Conservation (phyloP, 495 filamentous ascomycete species). For the Lasiosphaeria ovina region DNA sequence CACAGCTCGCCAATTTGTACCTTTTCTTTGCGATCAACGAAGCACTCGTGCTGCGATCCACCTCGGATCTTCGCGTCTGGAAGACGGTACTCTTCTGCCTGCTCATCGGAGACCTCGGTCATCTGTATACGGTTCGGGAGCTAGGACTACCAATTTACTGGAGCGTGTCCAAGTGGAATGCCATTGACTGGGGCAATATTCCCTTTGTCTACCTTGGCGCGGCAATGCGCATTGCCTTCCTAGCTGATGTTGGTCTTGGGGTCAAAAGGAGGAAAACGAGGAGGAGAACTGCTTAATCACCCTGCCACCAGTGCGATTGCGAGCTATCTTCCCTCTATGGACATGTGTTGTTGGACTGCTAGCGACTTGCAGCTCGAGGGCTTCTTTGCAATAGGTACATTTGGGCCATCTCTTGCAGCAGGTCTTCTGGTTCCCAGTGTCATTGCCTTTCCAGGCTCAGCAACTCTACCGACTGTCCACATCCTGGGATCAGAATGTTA, state of each 20-base stretch:
- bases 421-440: no score
- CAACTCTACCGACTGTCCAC: no score
- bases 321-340: not conserved
- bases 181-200: conserved; percentile 65
- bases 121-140: conserved; percentile 55
- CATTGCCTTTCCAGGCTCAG: no score
- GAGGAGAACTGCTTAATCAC: conserved; percentile 23
- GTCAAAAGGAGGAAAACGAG: conserved; percentile 15
- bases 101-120: conserved; percentile 65
- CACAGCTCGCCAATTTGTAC: conserved; percentile 65
- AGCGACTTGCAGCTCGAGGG: no score
- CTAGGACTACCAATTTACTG: conserved; percentile 57
- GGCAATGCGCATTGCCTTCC: conserved; percentile 52
- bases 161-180: conserved; percentile 57
- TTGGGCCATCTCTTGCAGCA: no score
- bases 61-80: conserved; percentile 63
- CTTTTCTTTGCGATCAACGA: conserved; percentile 68
- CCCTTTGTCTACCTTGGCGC: conserved; percentile 61
- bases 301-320: not conserved
- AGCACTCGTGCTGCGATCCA: conserved; percentile 62
- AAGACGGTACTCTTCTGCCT: conserved; percentile 57
- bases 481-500: no score
- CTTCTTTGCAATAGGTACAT: no score
- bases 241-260: conserved; percentile 50
- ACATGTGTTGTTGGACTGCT: no score